Conservation (phyloP, 2,329 filamentous ascomycete species). For the Phialocephala subalpina region DNA sequence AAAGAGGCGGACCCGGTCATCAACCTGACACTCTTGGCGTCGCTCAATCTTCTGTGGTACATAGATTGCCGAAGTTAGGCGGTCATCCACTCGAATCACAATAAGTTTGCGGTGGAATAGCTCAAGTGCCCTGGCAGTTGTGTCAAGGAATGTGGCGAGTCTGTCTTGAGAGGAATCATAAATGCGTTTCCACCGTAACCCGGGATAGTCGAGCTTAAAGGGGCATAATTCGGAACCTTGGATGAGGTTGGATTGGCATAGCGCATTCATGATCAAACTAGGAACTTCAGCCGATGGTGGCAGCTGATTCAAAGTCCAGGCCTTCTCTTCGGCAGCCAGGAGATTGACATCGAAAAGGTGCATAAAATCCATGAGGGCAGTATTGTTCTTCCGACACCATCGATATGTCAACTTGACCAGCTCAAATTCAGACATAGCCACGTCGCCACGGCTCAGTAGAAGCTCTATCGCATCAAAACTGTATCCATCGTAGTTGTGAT, state of each 20-base stretch:
- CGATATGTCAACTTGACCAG: slow-evolving; percentile 16
- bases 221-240: slow-evolving; percentile 1
- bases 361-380: slow-evolving; percentile 13
- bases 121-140: slow-evolving; percentile 9
- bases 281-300: slow-evolving; percentile 10
- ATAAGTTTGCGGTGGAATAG: slow-evolving; percentile 24
- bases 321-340: slow-evolving; percentile 17
- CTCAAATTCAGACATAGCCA: slow-evolving; percentile 23
- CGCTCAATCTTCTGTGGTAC: slow-evolving; percentile 20
- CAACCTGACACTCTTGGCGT: slow-evolving; percentile 15
- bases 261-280: slow-evolving; percentile 8
- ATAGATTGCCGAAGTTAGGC: slow-evolving; percentile 20
- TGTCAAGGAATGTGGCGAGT: slow-evolving; percentile 19
- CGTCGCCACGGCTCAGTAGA: slow-evolving; percentile 16
- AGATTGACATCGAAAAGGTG: slow-evolving; percentile 21
- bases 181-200: slow-evolving; percentile 17
- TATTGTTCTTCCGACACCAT: slow-evolving; percentile 19
- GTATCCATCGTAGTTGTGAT: slow-evolving; percentile 16
- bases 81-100: slow-evolving; percentile 17
- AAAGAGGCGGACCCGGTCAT: slow-evolving; percentile 21
- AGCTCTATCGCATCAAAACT: slow-evolving; percentile 21
- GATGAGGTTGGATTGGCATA: slow-evolving; percentile 18
- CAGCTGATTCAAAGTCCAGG: slow-evolving; percentile 19
- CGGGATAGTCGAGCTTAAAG: slow-evolving; percentile 20
- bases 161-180: slow-evolving; percentile 20